A percentile compares a stretch with the other conserved stretches of the same genome.
phyloP scores from a whole-genome alignment of 176 grass and related monocot species.

The Thalia dealbata region DNA sequence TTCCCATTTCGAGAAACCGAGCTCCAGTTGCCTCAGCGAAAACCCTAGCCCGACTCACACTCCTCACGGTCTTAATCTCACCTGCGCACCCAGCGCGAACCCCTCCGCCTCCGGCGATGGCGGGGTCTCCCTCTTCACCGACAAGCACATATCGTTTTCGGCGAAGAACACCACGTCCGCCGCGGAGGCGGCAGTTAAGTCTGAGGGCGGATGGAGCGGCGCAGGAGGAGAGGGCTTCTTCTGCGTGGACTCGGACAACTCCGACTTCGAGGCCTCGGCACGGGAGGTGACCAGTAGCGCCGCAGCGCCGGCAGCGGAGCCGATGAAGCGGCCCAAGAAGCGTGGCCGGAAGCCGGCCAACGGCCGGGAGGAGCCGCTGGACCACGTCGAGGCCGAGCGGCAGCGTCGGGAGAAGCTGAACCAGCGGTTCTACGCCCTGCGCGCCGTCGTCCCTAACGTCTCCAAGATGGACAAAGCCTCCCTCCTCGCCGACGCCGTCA shows the following conservation, averaged over 20 bases:
- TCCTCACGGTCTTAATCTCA: neutral
- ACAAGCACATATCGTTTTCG: neutral
- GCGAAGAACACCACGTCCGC: neutral
- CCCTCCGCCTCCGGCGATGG: neutral
- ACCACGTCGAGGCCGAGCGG: conserved; percentile 15
- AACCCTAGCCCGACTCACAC: neutral
- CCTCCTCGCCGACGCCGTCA: conserved; percentile 16
- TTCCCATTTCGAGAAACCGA: neutral
- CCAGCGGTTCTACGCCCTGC: conserved; percentile 15
- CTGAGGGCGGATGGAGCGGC: neutral
- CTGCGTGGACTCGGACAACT: neutral
- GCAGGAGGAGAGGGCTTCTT: neutral
- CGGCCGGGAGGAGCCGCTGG: conserved; percentile 15
- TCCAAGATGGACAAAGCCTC: conserved; percentile 19
- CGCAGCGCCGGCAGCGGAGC: neutral
- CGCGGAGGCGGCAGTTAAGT: neutral
- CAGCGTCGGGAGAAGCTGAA: conserved; percentile 20
- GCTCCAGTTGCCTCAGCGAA: neutral
- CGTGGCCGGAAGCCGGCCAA: conserved; percentile 17
- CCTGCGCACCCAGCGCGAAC: neutral
- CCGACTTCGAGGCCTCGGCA: conserved; percentile 5
- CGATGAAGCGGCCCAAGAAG: conserved; percentile 8
- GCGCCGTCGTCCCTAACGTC: conserved; percentile 12
- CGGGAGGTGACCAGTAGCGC: neutral
- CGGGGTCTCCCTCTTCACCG: neutral